These are phyloP conservation scores for Fragaria iinumae DNA, from an alignment of 306 rosid genomes.

Conservation along the genomic window DNA sequence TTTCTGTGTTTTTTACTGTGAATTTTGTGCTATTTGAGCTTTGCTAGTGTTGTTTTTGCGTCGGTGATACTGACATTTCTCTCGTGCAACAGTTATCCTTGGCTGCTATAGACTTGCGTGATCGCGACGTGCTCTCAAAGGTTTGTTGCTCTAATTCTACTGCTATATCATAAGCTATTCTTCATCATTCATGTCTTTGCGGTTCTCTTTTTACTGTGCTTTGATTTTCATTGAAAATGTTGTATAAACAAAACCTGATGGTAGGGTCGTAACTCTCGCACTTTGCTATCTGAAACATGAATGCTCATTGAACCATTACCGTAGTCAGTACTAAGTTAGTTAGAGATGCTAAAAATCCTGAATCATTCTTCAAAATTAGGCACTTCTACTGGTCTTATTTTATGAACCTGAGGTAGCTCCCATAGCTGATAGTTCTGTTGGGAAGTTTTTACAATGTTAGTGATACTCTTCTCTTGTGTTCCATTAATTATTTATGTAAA, in stretches of 20 bases:
- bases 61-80: constrained; percentile 7
- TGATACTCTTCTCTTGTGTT: not conserved
- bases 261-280: too few species aligned
- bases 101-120: constrained; percentile 74
- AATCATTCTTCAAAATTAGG: too few species aligned
- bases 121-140: constrained; percentile 88
- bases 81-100: constrained; percentile 57
- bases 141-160: constrained; percentile 43
- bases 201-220: too few species aligned
- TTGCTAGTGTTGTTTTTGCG: not conserved
- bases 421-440: not conserved
- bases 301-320: too few species aligned
- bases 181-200: too few species aligned
- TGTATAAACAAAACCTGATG: too few species aligned
- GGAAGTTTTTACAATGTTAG: not conserved
- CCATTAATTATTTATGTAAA: constrained; percentile 1
- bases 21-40: not conserved
- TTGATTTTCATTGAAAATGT: too few species aligned
- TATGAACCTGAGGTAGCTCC: too few species aligned
- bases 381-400: too few species aligned
- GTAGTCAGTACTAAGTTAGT: too few species aligned
- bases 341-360: too few species aligned
- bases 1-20: not conserved
- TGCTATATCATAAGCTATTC: not conserved
- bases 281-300: too few species aligned